A percentile compares a stretch with the other conserved stretches of the same genome.
phyloP scores from a whole-genome alignment of 345 rosid species.

The Geranium brycei region DNA sequence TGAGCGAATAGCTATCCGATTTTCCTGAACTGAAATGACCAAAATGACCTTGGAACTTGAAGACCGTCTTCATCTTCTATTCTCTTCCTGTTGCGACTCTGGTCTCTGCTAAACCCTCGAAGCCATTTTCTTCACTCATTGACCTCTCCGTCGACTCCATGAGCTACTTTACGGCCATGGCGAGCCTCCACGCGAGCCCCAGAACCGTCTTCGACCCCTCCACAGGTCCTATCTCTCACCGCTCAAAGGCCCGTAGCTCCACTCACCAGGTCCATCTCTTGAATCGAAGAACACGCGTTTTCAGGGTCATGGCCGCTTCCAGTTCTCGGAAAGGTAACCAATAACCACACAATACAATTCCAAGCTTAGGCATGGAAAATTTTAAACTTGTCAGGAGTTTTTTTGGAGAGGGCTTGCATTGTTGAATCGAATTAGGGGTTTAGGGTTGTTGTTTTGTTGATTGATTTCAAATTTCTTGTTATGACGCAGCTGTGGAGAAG shows the following conservation, averaged over 20 bases:
- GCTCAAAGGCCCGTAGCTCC: background rate
- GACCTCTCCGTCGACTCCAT: background rate
- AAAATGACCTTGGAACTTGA: background rate
- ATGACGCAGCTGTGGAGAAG: slow-evolving; percentile 18
- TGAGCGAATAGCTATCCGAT: too few species aligned
- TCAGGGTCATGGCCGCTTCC: background rate
- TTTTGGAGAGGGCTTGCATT: background rate
- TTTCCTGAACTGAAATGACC: background rate
- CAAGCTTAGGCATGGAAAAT: background rate
- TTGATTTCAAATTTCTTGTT: background rate
- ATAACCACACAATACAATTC: background rate
- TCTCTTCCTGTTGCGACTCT: background rate
- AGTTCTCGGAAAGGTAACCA: background rate
- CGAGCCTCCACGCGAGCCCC: slow-evolving; percentile 10
- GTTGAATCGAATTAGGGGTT: background rate
- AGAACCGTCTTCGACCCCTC: background rate
- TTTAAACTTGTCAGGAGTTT: too few species aligned
- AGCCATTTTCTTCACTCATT: background rate
- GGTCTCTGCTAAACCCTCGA: background rate
- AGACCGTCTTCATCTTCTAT: background rate
- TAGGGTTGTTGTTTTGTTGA: background rate
- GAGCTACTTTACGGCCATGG: slow-evolving; percentile 17
- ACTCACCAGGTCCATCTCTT: background rate
- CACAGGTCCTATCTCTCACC: background rate
- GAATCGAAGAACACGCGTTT: background rate